Base-by-base conservation (phyloP, 805 yeast genomes). In the Saturnispora silvae region DNA sequence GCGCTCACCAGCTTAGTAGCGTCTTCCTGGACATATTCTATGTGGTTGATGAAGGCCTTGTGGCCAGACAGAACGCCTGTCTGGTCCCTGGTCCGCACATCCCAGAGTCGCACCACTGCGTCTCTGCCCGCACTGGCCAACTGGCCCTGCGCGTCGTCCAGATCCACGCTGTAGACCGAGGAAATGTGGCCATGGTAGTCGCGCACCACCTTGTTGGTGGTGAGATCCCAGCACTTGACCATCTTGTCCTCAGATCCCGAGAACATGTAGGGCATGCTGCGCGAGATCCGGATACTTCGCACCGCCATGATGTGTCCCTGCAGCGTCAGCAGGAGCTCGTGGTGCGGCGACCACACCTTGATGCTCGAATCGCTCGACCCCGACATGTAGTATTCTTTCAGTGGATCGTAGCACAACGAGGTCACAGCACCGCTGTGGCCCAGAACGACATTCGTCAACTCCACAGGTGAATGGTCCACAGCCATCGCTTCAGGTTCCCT, bases 381-480 rank as follows among this genome's bases (percentile, higher is more conserved):
- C 0, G 96, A 78, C 6, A 80, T 94, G 60, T 84, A 89, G 84
- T 92, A 92, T 46, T 77, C 72, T 54, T 86, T 86, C 23, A 80
- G 80, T 1, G 95, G 95, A 42, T 92, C 97, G 15, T 82, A 71
- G 6, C 79, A 68, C 3, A 86, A 62, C n/a, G 83, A 69, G 32
- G 94, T 67, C 1, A 92, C 85, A 87, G 96, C 87, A 0, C 99
- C 98, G 28, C 72, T 68, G 54, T 92, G 98, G 3, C 97, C 97
- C 1, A 82, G 75, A 1, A 89, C 66, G 3, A 89, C 85, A 40
- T 80, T 65, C 52, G 65, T 67, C 24, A 22, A 22, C n/a, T n/a
- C n/a, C n/a, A n/a, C n/a, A n/a, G n/a, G n/a, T n/a, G n/a, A n/a
- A n/a, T n/a, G n/a, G n/a, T n/a, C n/a, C n/a, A n/a, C n/a, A n/a